Evolutionary conservation across 768 basidiomycete species (phyloP).

Genomic region (Tulasnella sp.): DNA sequence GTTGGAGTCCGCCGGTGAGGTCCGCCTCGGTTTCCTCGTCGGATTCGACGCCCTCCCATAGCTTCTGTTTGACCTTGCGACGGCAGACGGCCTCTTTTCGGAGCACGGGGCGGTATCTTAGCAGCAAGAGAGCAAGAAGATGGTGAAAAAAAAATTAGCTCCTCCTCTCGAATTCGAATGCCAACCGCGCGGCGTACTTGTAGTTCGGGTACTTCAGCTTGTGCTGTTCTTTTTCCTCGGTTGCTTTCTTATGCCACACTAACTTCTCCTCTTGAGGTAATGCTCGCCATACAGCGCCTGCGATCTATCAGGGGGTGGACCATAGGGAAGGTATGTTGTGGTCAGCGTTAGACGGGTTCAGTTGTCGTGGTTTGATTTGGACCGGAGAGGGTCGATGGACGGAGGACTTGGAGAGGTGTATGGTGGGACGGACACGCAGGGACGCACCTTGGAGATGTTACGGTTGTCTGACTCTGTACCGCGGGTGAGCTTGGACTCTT

Average conservation of each 20-base stretch:
- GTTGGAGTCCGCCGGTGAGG: too few relatives aligned
- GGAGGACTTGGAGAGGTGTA: neutral
- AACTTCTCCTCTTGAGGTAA: conserved; percentile 17
- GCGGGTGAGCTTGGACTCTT: conserved; percentile 18
- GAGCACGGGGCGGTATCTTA: conserved; percentile 13
- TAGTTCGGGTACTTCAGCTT: conserved; percentile 25
- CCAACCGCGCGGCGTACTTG: conserved; percentile 19
- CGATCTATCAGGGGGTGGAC: conserved; percentile 17
- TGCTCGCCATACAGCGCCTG: conserved; percentile 24
- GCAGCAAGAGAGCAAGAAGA: neutral
- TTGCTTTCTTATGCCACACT: conserved; percentile 22
- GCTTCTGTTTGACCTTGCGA: conserved; percentile 21
- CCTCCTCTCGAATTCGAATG: neutral
- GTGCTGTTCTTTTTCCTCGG: conserved; percentile 16
- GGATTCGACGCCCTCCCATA: conserved; percentile 23
- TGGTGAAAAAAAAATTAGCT: neutral
- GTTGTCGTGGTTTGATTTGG: conserved; percentile 12
- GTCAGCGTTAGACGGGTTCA: neutral
- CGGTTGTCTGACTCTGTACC: conserved; percentile 23
- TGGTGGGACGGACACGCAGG: neutral
- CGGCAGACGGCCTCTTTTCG: conserved; percentile 5
- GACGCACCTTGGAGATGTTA: conserved; percentile 26
- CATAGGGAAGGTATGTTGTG: conserved; percentile 6
- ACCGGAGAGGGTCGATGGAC: conserved; percentile 5
- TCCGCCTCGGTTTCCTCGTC: neutral